phyloP scores from a whole-genome alignment of 169 alveolate species.

The Sarcocystis neurona region DNA sequence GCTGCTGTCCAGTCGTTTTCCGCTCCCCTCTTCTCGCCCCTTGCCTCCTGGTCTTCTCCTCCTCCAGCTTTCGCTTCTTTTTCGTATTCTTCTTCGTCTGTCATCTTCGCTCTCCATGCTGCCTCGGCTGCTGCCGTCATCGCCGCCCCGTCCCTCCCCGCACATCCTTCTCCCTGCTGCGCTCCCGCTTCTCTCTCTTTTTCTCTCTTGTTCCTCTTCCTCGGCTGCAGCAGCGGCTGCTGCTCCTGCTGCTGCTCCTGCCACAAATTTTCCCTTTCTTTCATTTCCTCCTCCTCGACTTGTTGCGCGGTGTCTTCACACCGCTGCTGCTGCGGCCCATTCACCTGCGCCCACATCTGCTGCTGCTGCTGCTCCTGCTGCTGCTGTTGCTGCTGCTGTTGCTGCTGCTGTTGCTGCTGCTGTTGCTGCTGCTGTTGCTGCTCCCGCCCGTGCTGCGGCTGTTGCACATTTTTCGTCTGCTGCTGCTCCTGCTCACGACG shows the following conservation, averaged over 20 bases:
- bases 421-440: not conserved
- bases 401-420: not conserved
- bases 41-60: not conserved
- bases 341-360: too few relatives aligned
- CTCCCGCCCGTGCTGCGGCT: not conserved
- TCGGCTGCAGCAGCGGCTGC: too few relatives aligned
- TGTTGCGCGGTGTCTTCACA: too few relatives aligned
- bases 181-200: not conserved
- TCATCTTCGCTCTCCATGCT: too few relatives aligned
- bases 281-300: not conserved
- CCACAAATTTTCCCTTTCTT: slow-evolving; percentile 2
- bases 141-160: too few relatives aligned
- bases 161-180: too few relatives aligned
- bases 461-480: not conserved
- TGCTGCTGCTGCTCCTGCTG: slow-evolving; percentile 43
- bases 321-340: too few relatives aligned
- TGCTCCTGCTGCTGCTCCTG: too few relatives aligned
- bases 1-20: not conserved
- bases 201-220: not conserved
- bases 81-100: not conserved
- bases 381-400: not conserved
- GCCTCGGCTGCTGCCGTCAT: too few relatives aligned
- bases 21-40: not conserved
- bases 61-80: not conserved
- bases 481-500: not conserved